Evolutionary conservation across 129 eudicot species (phyloP), one percentile per base, ranked within the genome.

Genomic region (Escallonia herrerae): DNA sequence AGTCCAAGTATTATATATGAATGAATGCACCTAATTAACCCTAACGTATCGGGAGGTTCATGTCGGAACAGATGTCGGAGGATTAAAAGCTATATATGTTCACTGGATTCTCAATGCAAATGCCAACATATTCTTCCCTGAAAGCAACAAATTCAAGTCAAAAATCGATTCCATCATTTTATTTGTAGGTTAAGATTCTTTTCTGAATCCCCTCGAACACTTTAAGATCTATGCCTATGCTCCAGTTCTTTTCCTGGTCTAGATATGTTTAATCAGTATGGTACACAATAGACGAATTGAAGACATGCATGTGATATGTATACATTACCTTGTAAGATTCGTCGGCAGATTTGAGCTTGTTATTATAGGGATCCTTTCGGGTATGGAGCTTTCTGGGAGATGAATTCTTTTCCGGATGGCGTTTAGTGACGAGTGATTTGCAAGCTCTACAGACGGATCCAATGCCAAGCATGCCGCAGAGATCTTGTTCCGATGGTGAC

Each of bases 361-460:
- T 7, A 56, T 61, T 75, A 61, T 82, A 60, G 8, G 14, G 43
- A 5, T 11, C 5, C 15, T 70, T 71, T 58, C 59, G 56, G 62
- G 47, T 60, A 56, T 22, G 33, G 33, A 22, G 33, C 33, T 22
- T 22, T 22, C 33, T 22, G 33, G 4, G 47, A 14, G 68, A 66
- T 51, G 70, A 69, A 40, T 80, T 71, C 55, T 78, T 81, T 62
- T 70, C 80, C 3, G 79, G 58, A 70, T 70, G 75, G 60, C 75
- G 83, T 58, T 60, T 81, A n/a, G 72, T 41, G 43, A 76, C 15
- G 13, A 87, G 64, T 0, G 82, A 76, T 83, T 76, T 87, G 81
- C 83, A 87, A 70, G 80, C 75, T 62, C 64, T 83, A 59, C 83
- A n/a, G 46, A 83, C 71, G 61, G 57, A 69, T 60, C 73, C 84